Base-by-base conservation (phyloP, 1,139 yeast genomes). In the Arxiozyma bovina region DNA sequence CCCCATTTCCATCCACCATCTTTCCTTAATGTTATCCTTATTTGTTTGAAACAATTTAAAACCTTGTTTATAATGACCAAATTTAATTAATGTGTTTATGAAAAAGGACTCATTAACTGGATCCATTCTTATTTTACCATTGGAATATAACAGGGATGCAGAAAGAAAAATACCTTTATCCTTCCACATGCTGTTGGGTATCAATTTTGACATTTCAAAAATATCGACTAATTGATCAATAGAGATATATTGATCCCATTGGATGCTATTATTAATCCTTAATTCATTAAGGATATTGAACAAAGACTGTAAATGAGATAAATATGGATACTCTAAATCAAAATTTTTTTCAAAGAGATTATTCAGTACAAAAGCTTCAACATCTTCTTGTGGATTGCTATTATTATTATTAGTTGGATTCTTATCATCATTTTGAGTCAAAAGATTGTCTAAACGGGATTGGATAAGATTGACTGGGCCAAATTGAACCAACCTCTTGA, bases 1-100 rank as follows among this genome's bases (percentile, higher is more conserved):
- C 23, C 74, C 70, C 48, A 71, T 54, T 54, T 72, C 75, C 56
- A 67, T 62, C 75, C 75, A 72, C 74, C 75, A 73, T 50, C 71
- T 59, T 53, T 71, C 65, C 38, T 65, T 56, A 0, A 70, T 63
- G 27, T 63, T 65, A 6, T 57, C 62, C 45, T 63, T 59, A 30
- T 60, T 59, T 9, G 64, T 60, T 21, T 58, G 51, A 50, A 71
- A 64, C 18, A 72, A 55, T 9, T 57, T 54, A 7, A 59, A 59
- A 0, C 74, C 75, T 41, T 63, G 61, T 22, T 59, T 58, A 54
- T 61, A 61, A 1, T 64, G 55, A 1, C 67, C 66, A 55, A 60
- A 63, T 30, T 62, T 57, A 21, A 69, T 63, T 50, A 73, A 56
- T 1, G 74, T 54, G 48, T 67, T 67, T n/a, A 69, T 66, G 50